Conservation (phyloP, 2,329 filamentous ascomycete species). For the Fusarium sambucinum region DNA sequence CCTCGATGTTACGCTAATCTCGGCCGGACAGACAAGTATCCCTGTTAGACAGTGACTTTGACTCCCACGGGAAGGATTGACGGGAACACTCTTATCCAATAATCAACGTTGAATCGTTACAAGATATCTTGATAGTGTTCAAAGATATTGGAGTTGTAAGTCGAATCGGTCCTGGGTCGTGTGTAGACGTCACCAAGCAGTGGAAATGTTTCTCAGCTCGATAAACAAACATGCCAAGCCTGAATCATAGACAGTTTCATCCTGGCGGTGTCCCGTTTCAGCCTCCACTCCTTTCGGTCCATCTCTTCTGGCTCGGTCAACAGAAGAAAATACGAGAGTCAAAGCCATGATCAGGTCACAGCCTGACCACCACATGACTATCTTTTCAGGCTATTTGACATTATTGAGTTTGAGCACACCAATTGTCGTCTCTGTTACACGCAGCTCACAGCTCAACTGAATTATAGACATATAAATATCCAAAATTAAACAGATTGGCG, state of each 20-base stretch:
- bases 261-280: slow-evolving; percentile 25
- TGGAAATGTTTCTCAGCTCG: slow-evolving; percentile 24
- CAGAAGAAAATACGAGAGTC: not conserved
- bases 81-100: too few relatives aligned
- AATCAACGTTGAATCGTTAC: not conserved
- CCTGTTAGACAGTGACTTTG: not conserved
- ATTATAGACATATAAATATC: not conserved
- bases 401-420: not conserved
- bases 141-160: not conserved
- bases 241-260: slow-evolving; percentile 33
- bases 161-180: not conserved
- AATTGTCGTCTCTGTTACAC: not conserved
- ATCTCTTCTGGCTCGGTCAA: too few relatives aligned
- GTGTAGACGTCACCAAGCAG: not conserved
- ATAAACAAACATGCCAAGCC: slow-evolving; percentile 17
- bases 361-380: slow-evolving; percentile 14
- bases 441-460: not conserved
- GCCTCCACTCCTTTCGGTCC: slow-evolving; percentile 9
- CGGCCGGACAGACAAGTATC: not conserved
- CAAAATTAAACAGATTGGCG: slow-evolving; percentile 6
- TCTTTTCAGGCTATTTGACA: not conserved
- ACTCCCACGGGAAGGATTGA: not conserved
- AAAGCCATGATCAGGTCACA: slow-evolving; percentile 1
- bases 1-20: slow-evolving; percentile 13
- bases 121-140: not conserved